Evolutionary conservation across 768 basidiomycete genomes (phyloP).

Genomic region (Psilocybe azurescens): DNA sequence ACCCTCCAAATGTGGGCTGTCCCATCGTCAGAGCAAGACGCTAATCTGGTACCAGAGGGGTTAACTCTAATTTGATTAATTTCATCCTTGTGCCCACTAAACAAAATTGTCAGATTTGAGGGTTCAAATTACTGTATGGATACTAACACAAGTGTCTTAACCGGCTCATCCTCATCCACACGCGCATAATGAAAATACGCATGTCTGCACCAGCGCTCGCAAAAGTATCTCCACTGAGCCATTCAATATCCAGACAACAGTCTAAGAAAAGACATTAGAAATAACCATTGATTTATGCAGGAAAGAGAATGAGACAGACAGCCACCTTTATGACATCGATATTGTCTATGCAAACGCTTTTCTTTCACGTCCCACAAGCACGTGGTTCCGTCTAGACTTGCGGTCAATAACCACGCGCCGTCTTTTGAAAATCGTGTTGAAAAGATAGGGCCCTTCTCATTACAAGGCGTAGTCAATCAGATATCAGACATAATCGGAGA

Average conservation of each 20-base stretch:
- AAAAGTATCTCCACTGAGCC: constrained; percentile 74
- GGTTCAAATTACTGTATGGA: neutral
- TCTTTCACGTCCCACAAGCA: constrained; percentile 80
- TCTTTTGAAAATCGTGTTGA: constrained; percentile 76
- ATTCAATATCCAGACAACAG: constrained; percentile 83
- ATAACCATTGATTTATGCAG: neutral
- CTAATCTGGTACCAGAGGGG: constrained; percentile 65
- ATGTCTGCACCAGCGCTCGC: constrained; percentile 78
- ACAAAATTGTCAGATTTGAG: constrained; percentile 5
- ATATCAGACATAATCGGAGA: constrained; percentile 7
- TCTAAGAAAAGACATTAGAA: constrained; percentile 41
- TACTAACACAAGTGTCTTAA: constrained; percentile 68
- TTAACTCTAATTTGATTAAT: constrained; percentile 82
- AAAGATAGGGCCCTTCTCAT: constrained; percentile 80
- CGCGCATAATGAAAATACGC: constrained; percentile 62
- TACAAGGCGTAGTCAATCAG: constrained; percentile 32
- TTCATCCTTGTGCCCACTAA: constrained; percentile 76
- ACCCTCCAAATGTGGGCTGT: constrained; percentile 82
- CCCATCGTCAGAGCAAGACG: constrained; percentile 83
- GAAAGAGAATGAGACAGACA: constrained; percentile 12
- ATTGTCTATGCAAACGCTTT: constrained; percentile 66
- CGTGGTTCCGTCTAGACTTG: constrained; percentile 77
- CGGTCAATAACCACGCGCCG: constrained; percentile 75
- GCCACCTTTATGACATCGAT: constrained; percentile 68
- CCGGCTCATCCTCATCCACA: constrained; percentile 57